A percentile compares a stretch with the other conserved stretches of the same genome.
Evolutionary conservation across 495 filamentous ascomycete species (phyloP).

Genomic region (Tetracladium marchalianum): DNA sequence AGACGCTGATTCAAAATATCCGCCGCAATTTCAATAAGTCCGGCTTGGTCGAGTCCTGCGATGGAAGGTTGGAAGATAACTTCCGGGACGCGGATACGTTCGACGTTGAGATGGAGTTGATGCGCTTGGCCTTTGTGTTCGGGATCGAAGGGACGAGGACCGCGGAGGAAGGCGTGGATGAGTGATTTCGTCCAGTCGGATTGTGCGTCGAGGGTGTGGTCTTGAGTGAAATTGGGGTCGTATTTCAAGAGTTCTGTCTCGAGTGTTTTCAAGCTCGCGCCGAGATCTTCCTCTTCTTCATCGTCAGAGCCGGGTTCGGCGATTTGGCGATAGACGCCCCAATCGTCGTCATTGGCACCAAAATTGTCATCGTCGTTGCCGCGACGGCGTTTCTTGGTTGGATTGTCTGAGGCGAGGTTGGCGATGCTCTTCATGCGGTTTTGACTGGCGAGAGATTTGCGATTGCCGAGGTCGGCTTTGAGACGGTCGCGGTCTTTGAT

Average conservation of each 20-base stretch:
- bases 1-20: constrained; percentile 78
- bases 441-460: constrained; percentile 89
- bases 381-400: constrained; percentile 69
- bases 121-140: constrained; percentile 71
- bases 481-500: constrained; percentile 90
- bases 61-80: constrained; percentile 89
- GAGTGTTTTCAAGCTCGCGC: constrained; percentile 54
- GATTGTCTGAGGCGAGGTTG: constrained; percentile 85
- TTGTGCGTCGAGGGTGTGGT: constrained; percentile 84
- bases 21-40: constrained; percentile 78
- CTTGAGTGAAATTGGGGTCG: constrained; percentile 80
- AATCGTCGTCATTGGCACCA: constrained; percentile 94
- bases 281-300: constrained; percentile 74
- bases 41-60: constrained; percentile 90
- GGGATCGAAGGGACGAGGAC: constrained; percentile 75
- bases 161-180: constrained; percentile 80
- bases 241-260: constrained; percentile 79
- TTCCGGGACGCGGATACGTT: constrained; percentile 92
- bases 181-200: constrained; percentile 88
- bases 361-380: constrained; percentile 78
- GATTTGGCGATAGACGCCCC: constrained; percentile 90
- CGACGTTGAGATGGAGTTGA: constrained; percentile 91
- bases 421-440: constrained; percentile 98
- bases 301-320: constrained; percentile 64
- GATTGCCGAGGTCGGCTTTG: constrained; percentile 86